Evolutionary conservation across 176 grass and related monocot species (phyloP), one percentile per base, ranked within the genome.

Genomic region (Raddia distichophylla): DNA sequence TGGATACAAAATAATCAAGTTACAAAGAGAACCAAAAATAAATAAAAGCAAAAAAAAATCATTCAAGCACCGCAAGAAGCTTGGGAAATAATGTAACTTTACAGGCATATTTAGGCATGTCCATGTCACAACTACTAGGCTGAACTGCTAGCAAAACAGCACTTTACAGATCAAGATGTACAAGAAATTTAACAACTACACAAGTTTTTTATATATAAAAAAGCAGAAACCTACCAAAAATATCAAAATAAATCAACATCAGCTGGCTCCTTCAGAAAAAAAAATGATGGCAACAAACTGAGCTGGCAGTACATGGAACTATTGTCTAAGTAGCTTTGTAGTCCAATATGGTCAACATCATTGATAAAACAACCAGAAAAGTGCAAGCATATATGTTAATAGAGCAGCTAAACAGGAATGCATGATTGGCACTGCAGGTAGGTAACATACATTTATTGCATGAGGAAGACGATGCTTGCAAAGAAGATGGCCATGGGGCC

Each of bases 401-500:
- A 73, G 19, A 75, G 53, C 2, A 7, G 53, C 40, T 46, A 43
- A 44, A 75, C 10, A 22, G 32, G 13, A 74, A 58, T 58, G 43
- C 16, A 83, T 83, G 45, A 74, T 75, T 34, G 66, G 70, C 34
- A 84, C 35, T 56, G n/a, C 17, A 88, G 53, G 77, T 65, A 17
- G 60, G 70, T 58, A 55, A 33, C 89, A 74, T 98, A 98, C 95
- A 95, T 78, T 94, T 93, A 60, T 93, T 95, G 90, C 92, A 98
- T 18, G 93, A 88, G 35, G 96, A 91, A 53, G 93, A 73, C 43
- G 92, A 67, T 69, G 84, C 71, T 77, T 93, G 82, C 75, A 77
- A 74, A 78, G 89, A 91, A 71, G 96, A 86, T 78, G 93, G 85
- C 96, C 96, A 98, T 76, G 96, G 96, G 33, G 96, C 96, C 0